Base-by-base conservation (phyloP, 371 early-diverging fungal species). In the Rhizopus stolonifer region DNA sequence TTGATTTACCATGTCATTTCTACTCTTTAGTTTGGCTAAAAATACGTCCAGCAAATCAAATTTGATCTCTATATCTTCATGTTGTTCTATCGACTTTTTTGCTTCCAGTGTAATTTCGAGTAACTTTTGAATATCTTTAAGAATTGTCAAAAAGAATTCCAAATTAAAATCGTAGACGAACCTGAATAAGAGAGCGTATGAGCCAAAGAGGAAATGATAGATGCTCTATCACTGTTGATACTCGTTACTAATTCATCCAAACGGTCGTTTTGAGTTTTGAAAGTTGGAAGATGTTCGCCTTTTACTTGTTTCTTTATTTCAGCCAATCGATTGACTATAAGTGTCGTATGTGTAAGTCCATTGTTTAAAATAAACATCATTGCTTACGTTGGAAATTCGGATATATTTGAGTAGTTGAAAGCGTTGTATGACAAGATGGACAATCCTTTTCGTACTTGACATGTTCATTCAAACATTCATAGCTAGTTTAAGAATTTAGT, bases 331-430 rank as follows among this genome's bases (percentile, higher is more conserved):
- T 70, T 70, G 13, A 70, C 67, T 70, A 52, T 4, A 40, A 31
- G 18, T 1, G 3, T 43, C 14, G 46, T 0, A 10, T 46, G 19
- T 39, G 2, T 40, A 6, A 3, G 31, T 24, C 25, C 23, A 10
- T 25, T 39, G 40, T 4, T 21, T 8, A 14, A 14, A 8, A 11
- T n/a, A 36, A 36, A 36, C 15, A 4, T 14, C 14, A 36, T 5
- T 36, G 9, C 36, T 71, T 70, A 87, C 91, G 60, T 54, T 79
- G 67, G 56, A 90, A 91, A 65, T 94, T 95, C 19, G 94, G 94
- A 54, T 80, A 89, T 47, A 94, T 84, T 49, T 91, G 80, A 54
- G 80, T 78, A 38, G 67, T 55, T 15, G 59, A 67, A 11, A 93
- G 61, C 24, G 69, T 38, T 8, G 69, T 60, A 49, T 76, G 59